Percentiles rank a stretch among this genome's conserved stretches.
Evolutionary conservation across 169 alveolate species (phyloP).

Genomic region (Cryptosporidium bovis): DNA sequence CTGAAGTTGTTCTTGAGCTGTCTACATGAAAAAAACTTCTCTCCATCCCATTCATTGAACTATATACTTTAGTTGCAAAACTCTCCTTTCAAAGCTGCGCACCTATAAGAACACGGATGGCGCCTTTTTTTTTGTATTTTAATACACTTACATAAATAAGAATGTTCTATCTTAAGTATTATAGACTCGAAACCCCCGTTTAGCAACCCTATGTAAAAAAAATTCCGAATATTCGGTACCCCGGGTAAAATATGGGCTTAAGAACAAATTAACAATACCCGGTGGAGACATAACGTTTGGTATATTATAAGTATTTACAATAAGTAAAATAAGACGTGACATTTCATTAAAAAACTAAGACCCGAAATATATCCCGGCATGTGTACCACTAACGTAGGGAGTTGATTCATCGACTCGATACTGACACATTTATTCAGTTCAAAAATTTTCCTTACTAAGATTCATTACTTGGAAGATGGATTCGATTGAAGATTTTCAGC

Average conservation of each 20-base stretch:
- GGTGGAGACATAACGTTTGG: conserved; percentile 53
- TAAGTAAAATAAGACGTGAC: conserved; percentile 64
- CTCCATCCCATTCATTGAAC: conserved; percentile 26
- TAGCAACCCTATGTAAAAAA: background rate
- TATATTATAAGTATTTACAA: conserved; percentile 9
- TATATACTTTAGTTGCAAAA: background rate
- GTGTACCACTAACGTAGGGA: background rate
- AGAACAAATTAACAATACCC: conserved; percentile 22
- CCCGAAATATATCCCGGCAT: conserved; percentile 3
- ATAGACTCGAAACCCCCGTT: too few species aligned
- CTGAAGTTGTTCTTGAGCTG: background rate
- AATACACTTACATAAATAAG: background rate
- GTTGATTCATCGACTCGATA: too few species aligned
- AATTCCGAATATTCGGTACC: conserved; percentile 11
- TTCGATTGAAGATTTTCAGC: conserved; percentile 58
- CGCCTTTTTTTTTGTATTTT: background rate
- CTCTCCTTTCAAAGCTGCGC: background rate
- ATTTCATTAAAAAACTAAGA: background rate
- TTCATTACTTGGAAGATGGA: conserved; percentile 2
- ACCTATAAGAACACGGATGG: background rate
- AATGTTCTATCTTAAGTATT: too few species aligned
- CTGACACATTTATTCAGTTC: background rate
- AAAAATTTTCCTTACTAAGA: background rate
- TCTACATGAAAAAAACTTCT: conserved; percentile 1
- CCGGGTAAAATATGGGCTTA: conserved; percentile 9